Base-by-base conservation (phyloP, 257 asterid species). In the Solanum rostratum region DNA sequence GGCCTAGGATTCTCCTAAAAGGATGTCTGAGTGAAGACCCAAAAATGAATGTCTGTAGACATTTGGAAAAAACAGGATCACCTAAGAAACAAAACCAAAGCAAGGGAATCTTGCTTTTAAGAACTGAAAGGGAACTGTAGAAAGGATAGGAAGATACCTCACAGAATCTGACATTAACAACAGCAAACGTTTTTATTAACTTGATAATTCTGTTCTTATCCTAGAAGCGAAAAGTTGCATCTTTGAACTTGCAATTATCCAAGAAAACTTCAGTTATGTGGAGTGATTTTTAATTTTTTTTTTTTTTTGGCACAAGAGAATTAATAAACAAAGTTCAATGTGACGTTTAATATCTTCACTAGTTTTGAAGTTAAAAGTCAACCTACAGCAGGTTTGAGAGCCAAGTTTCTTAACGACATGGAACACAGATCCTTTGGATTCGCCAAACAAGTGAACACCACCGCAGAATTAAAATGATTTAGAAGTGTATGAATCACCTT, bases 401-500 rank as follows among this genome's bases (percentile, higher is more conserved):
- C 62, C 59, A 76, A 49, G 41, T 76, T 45, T 49, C 16, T n/a
- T n/a, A 76, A 15, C 59, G 3, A 5, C 81, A 24, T 49, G 81
- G 60, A 74, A 15, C 81, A 8, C 14, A 15, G 1, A 19, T 73
- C 39, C 2, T 45, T 73, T 22, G 22, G 59, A 73, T 73, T 73
- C 81, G 0, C 39, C 13, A 73, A 73, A 73, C 20, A 73, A 73
- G 60, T 15, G 59, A 24, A 46, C 41, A 49, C 1, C 63, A 16
- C 46, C 18, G 11, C 65, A 14, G 18, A 46, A 49, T 10, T 1
- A 50, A 50, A 16, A 46, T 46, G 81, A 29, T 18, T 50, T 10
- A 18, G 7, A 10, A 50, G 59, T 1, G 0, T 50, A 65, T 24
- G 39, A 73, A 57, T 88, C 80, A 90, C 92, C 90, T 86, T 86